Evolutionary conservation across 1,284 basidiomycete genomes (phyloP).

Genomic region (Gastroboletus turbinatus): DNA sequence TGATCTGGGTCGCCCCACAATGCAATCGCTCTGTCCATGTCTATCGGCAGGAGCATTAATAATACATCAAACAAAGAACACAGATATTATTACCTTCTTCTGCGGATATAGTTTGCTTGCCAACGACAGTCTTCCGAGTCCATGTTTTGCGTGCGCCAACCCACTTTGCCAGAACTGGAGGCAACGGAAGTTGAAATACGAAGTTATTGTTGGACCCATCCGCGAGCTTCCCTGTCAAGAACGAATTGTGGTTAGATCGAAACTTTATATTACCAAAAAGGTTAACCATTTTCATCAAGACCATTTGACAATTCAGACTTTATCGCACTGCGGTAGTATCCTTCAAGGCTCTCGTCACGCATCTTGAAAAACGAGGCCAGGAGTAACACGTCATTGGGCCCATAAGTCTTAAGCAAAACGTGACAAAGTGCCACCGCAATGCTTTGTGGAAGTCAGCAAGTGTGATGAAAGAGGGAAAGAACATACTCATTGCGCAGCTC

Average conservation of each 20-base stretch:
- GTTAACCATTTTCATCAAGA: conserved; percentile 1
- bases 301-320: not conserved
- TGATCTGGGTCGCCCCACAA: not conserved
- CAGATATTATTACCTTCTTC: not conserved
- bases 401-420: conserved; percentile 20
- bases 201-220: not conserved
- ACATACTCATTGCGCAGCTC: conserved; percentile 8
- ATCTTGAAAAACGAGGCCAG: conserved; percentile 19
- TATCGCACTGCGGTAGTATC: not conserved
- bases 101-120: not conserved
- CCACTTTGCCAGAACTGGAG: not conserved
- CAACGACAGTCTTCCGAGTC: accelerated
- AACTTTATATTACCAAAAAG: not conserved
- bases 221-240: not conserved
- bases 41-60: not conserved
- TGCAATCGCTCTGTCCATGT: not conserved
- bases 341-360: conserved; percentile 5
- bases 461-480: not conserved
- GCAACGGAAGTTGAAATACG: not conserved
- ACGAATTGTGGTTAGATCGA: not conserved
- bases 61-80: not conserved
- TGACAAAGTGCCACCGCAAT: conserved; percentile 23
- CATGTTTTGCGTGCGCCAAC: not conserved
- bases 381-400: conserved; percentile 20
- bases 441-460: conserved; percentile 9